Evolutionary conservation across 2,329 filamentous ascomycete genomes (phyloP).

Genomic region (Trematosphaeria pertusa): DNA sequence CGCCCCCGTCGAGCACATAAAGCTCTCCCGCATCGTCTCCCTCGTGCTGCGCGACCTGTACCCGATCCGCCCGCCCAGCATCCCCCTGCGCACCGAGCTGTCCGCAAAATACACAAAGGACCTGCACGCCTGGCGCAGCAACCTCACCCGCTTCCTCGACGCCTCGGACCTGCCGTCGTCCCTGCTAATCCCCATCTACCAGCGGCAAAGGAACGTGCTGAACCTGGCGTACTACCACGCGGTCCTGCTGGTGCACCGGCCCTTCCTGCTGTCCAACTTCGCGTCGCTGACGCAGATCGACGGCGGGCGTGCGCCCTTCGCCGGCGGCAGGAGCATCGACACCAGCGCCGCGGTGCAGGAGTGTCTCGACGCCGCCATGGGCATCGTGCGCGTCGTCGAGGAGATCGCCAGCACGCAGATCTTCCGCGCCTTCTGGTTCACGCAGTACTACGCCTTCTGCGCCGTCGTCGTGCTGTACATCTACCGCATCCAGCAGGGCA

Average conservation of each 20-base stretch:
- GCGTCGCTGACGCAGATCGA: slow-evolving; percentile 42
- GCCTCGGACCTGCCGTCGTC: slow-evolving; percentile 53
- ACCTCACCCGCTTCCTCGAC: slow-evolving; percentile 54
- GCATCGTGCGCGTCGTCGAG: slow-evolving; percentile 55
- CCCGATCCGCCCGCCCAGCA: slow-evolving; percentile 44
- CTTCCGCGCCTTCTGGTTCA: slow-evolving; percentile 61
- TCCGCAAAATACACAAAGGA: slow-evolving; percentile 52
- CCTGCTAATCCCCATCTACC: slow-evolving; percentile 57
- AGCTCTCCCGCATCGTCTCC: slow-evolving; percentile 54
- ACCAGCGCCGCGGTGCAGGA: slow-evolving; percentile 48
- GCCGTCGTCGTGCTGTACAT: slow-evolving; percentile 63
- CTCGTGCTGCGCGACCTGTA: slow-evolving; percentile 56
- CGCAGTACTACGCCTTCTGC: slow-evolving; percentile 62
- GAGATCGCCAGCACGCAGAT: slow-evolving; percentile 49
- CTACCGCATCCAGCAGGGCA: slow-evolving; percentile 59
- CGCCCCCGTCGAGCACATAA: slow-evolving; percentile 55
- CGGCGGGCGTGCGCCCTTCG: not conserved
- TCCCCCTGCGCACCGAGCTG: slow-evolving; percentile 43
- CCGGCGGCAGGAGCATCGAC: slow-evolving; percentile 23
- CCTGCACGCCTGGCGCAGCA: slow-evolving; percentile 55
- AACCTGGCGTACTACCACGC: slow-evolving; percentile 63
- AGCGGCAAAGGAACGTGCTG: slow-evolving; percentile 61
- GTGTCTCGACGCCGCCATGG: slow-evolving; percentile 58
- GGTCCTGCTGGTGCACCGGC: slow-evolving; percentile 63
- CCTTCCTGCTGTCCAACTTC: slow-evolving; percentile 58